A percentile compares a stretch with the other conserved stretches of the same genome.
Conservation (phyloP, 768 basidiomycete species). For the Pisolithus marmoratus region DNA sequence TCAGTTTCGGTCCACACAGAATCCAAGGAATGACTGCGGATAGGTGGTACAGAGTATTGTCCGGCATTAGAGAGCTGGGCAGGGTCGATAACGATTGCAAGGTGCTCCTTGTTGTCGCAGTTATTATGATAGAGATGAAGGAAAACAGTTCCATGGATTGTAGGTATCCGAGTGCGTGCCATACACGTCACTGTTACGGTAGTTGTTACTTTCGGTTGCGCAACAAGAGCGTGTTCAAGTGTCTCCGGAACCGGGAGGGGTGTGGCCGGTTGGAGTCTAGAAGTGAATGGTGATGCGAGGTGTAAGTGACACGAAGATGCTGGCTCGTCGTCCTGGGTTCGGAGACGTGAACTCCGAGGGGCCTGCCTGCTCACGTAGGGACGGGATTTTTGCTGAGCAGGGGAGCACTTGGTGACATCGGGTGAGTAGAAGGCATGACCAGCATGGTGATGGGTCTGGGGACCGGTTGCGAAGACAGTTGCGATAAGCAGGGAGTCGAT, state of each 20-base stretch:
- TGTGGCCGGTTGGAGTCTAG: conserved; percentile 30
- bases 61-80: conserved; percentile 63
- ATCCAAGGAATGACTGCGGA: conserved; percentile 79
- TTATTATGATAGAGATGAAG: conserved; percentile 94
- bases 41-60: conserved; percentile 41
- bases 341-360: conserved; percentile 59
- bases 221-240: not conserved
- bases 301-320: conserved; percentile 36
- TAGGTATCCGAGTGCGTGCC: conserved; percentile 96
- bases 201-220: conserved; percentile 1
- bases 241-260: conserved; percentile 18
- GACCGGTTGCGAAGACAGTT: conserved; percentile 66
- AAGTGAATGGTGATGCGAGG: conserved; percentile 26
- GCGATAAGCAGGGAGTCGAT: conserved; percentile 79
- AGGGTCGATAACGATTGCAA: conserved; percentile 91
- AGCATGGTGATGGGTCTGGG: conserved; percentile 82
- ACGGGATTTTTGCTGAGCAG: conserved; percentile 38
- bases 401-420: conserved; percentile 44
- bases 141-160: conserved; percentile 89
- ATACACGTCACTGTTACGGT: conserved; percentile 79
- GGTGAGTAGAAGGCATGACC: conserved; percentile 70
- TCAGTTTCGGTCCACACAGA: conserved; percentile 79
- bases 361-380: conserved; percentile 72
- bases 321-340: conserved; percentile 46
- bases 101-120: conserved; percentile 88